Conservation (phyloP, 139 green algal species). For the Chlorella sp. region DNA sequence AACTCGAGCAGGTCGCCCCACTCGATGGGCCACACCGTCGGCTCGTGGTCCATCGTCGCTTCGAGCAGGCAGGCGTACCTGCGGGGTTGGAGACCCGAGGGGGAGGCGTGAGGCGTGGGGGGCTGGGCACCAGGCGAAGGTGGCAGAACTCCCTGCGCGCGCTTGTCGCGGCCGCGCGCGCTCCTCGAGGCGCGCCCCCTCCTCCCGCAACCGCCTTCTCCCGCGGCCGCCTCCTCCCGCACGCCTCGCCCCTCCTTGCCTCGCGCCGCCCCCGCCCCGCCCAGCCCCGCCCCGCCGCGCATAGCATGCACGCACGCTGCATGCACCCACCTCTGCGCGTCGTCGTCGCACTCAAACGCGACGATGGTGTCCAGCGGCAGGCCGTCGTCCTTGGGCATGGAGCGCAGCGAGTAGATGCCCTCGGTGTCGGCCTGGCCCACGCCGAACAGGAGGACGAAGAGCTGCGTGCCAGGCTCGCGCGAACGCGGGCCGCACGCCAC, state of each 20-base stretch:
- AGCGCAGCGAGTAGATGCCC: slow-evolving; percentile 83
- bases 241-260: too few relatives aligned
- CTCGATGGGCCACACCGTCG: slow-evolving; percentile 68
- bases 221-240: too few relatives aligned
- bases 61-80: slow-evolving; percentile 76
- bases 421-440: slow-evolving; percentile 72
- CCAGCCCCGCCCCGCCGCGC: too few relatives aligned
- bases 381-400: slow-evolving; percentile 46
- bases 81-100: not conserved
- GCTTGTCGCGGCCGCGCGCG: too few relatives aligned
- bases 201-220: too few relatives aligned
- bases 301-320: too few relatives aligned
- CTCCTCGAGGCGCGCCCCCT: too few relatives aligned
- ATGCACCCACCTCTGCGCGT: slow-evolving; percentile 63
- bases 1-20: slow-evolving; percentile 75
- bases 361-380: slow-evolving; percentile 85
- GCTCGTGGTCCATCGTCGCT: slow-evolving; percentile 74
- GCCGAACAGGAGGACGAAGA: slow-evolving; percentile 84
- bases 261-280: too few relatives aligned
- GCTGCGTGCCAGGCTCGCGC: slow-evolving; percentile 9
- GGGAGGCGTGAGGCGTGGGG: too few relatives aligned
- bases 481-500: not conserved
- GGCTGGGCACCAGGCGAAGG: too few relatives aligned
- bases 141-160: too few relatives aligned
- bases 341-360: slow-evolving; percentile 74